A percentile compares a stretch with the other conserved stretches of the same genome.
phyloP scores from a whole-genome alignment of 1,139 yeast genomes.

The Hyphopichia wangnamkhiaoensis region DNA sequence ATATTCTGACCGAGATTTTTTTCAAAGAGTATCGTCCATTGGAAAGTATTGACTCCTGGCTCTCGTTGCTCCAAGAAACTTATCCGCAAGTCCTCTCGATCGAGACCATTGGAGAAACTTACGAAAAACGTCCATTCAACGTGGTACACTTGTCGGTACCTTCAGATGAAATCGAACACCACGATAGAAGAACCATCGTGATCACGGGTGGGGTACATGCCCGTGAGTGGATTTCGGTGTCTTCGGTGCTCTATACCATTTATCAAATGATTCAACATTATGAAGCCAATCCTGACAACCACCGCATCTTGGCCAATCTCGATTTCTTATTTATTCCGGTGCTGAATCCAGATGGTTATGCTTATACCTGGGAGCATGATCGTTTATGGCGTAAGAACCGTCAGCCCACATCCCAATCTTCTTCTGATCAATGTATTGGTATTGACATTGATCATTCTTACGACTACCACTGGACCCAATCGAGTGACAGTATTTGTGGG shows the following conservation, averaged over 20 bases:
- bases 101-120: conserved; percentile 72
- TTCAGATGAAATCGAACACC: conserved; percentile 41
- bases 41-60: conserved; percentile 71
- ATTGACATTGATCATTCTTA: conserved; percentile 87
- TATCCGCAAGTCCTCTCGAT: conserved; percentile 61
- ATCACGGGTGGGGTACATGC: conserved; percentile 87
- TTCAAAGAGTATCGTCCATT: conserved; percentile 72
- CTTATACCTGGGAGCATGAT: conserved; percentile 75
- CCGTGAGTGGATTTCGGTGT: conserved; percentile 84
- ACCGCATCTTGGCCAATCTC: conserved; percentile 39
- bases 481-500: conserved; percentile 72
- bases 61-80: conserved; percentile 51
- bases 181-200: conserved; percentile 64
- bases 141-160: conserved; percentile 64
- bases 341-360: conserved; percentile 90
- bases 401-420: conserved; percentile 65
- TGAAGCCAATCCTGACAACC: conserved; percentile 40
- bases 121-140: conserved; percentile 68
- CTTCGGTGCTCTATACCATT: conserved; percentile 65
- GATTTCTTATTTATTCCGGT: conserved; percentile 82
- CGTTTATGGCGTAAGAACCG: conserved; percentile 89
- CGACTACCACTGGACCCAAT: conserved; percentile 69
- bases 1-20: conserved; percentile 45
- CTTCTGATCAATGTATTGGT: conserved; percentile 57
- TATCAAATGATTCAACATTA: conserved; percentile 57